These are phyloP conservation scores for Ziziphus jujuba DNA, from an alignment of 306 rosid species.

Conservation along the genomic window DNA sequence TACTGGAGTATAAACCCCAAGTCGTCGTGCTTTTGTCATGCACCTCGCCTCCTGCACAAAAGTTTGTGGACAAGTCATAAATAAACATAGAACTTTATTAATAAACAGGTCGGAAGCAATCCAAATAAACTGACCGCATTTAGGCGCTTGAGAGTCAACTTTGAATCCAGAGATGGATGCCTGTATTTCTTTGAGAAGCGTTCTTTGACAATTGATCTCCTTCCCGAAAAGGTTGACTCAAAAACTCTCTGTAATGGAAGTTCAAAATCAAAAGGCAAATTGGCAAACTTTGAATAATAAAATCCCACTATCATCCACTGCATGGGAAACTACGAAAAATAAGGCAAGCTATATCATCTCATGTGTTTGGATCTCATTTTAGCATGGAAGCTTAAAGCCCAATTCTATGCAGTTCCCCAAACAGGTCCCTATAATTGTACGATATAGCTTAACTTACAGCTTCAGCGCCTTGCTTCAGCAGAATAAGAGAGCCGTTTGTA, in stretches of 20 bases:
- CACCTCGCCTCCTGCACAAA: constrained; percentile 87
- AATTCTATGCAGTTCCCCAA: background rate
- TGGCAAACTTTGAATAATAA: background rate
- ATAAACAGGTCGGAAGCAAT: background rate
- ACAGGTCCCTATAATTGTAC: background rate
- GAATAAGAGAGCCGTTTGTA: constrained; percentile 28
- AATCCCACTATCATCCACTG: background rate
- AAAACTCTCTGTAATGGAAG: constrained; percentile 62
- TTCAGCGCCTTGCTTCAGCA: constrained; percentile 70
- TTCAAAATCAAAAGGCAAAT: constrained; percentile 2
- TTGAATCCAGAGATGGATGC: constrained; percentile 88
- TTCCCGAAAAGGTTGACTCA: constrained; percentile 77
- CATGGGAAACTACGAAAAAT: background rate
- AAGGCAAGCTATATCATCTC: background rate
- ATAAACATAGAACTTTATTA: background rate
- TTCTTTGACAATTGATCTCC: constrained; percentile 74
- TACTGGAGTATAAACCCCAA: constrained; percentile 75
- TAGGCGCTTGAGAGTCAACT: constrained; percentile 75
- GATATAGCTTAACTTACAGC: constrained; percentile 43
- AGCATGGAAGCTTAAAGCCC: constrained; percentile 10
- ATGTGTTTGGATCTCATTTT: background rate
- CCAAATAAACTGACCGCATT: constrained; percentile 55
- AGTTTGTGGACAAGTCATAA: background rate
- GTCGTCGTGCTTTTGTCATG: constrained; percentile 85
- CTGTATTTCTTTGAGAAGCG: constrained; percentile 89